Base-by-base conservation (phyloP, 2,329 filamentous ascomycete genomes). In the Epichloe elymi region DNA sequence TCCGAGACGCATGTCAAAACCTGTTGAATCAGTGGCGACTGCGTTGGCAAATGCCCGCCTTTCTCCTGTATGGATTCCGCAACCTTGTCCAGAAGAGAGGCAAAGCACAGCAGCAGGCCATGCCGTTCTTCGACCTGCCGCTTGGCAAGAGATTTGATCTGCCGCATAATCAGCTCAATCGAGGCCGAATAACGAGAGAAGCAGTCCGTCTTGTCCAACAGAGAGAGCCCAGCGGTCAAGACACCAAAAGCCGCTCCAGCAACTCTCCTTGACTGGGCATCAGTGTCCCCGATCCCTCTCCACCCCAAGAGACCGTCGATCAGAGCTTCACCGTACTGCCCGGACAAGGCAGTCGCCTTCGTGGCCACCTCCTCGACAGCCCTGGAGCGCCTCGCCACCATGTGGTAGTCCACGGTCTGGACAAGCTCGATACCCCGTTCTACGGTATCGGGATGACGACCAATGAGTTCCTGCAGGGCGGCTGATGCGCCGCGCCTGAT, bases 401-500 rank as follows among this genome's bases (percentile, higher is more conserved):
- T 80, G 63, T 95, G 89, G 61, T 96, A 98, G 62, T 98, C 93
- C 1, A 97, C 87, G 2, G 80, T 78, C 62, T 97, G 93, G 0
- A 97, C 88, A 2, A 97, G 75, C 41, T 80, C 69, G 51, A 98
- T 97, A 0, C 91, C 93, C 59, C 89, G 74, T 15, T 77, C 72
- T 36, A 97, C 80, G 0, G 79, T 89, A 59, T 96, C 84, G 0
- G 93, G 91, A 67, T 98, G 91, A 10, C 93, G 82, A 11, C 93
- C 93, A 53, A 97, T 85, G 14, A 98, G 75, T 64, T 98, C 93
- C 63, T 98, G 93, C 38, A 98, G 70, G 2, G 93, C 93, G 42
- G 93, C 93, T 26, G 93, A 97, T 33, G 91, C 85, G 3, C 91
- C 93, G 57, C 93, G 80, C 49, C 93, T 79, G 58, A 98, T 95